Percentiles rank a stretch among this genome's conserved stretches.
Conservation (phyloP, 306 rosid species). For the Lathyrus sativus region DNA sequence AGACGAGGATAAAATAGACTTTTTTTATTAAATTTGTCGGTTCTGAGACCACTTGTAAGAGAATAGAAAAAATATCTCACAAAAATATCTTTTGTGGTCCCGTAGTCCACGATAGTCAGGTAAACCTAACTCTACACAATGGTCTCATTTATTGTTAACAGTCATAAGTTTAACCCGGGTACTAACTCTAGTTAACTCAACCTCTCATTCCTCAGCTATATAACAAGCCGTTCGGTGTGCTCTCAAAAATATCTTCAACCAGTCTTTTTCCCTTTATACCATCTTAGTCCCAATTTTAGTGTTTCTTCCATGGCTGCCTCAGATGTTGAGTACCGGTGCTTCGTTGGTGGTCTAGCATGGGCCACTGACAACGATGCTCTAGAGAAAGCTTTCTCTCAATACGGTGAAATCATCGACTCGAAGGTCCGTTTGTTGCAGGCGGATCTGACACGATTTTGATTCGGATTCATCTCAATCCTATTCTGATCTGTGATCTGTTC, state of each 20-base stretch:
- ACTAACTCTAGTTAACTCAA: slow-evolving; percentile 48
- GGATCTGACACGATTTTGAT: slow-evolving; percentile 71
- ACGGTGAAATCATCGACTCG: slow-evolving; percentile 76
- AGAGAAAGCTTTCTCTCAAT: slow-evolving; percentile 64
- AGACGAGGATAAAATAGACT: neutral
- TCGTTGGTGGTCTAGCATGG: slow-evolving; percentile 98
- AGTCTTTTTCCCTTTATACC: neutral
- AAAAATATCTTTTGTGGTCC: neutral
- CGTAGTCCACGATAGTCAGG: neutral
- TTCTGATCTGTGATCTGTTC: slow-evolving; percentile 56
- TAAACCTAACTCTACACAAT: neutral
- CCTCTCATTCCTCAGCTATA: slow-evolving; percentile 41
- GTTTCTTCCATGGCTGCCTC: slow-evolving; percentile 57
- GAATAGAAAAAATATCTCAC: neutral
- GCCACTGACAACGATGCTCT: slow-evolving; percentile 74
- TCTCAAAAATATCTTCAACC: neutral
- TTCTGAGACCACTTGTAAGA: neutral
- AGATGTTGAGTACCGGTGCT: slow-evolving; percentile 76
- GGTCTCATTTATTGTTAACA: neutral
- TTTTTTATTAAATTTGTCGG: neutral
- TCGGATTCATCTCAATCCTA: slow-evolving; percentile 46
- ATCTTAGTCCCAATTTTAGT: neutral
- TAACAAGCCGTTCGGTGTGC: neutral
- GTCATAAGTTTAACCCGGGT: slow-evolving; percentile 14
- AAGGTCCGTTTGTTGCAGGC: slow-evolving; percentile 92